phyloP scores from a whole-genome alignment of 176 grass and related monocot genomes.

The Avena insularis region DNA sequence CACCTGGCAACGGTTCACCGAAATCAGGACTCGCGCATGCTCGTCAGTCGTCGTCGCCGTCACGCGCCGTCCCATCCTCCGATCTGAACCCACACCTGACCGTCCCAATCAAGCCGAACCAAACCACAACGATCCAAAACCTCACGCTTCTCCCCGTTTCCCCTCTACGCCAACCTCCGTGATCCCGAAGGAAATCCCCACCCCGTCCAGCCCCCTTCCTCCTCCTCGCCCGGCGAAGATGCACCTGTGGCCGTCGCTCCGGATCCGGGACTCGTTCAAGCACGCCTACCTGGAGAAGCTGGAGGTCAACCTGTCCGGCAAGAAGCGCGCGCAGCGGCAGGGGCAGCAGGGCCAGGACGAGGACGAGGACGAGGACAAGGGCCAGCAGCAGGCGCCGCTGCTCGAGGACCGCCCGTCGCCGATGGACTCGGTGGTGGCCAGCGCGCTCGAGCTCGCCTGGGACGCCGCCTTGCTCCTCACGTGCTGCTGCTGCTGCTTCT shows the following conservation, averaged over 20 bases:
- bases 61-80: too few species aligned
- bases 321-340: constrained; percentile 51
- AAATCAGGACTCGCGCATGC: background rate
- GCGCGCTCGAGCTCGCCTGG: constrained; percentile 45
- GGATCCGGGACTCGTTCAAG: constrained; percentile 91
- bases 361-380: background rate
- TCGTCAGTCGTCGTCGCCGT: background rate
- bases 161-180: background rate
- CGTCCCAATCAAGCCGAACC: background rate
- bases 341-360: background rate
- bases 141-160: background rate
- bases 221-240: constrained; percentile 50
- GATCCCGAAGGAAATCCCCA: background rate
- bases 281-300: constrained; percentile 76
- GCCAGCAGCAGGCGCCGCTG: constrained; percentile 56
- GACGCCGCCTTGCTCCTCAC: constrained; percentile 73
- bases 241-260: constrained; percentile 92
- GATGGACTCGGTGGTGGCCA: constrained; percentile 18
- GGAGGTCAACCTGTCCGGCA: constrained; percentile 73
- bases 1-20: background rate
- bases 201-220: background rate
- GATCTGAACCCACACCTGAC: too few species aligned
- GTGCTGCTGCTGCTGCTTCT: constrained; percentile 84
- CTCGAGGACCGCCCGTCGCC: constrained; percentile 39
- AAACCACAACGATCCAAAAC: constrained; percentile 20